phyloP scores from a whole-genome alignment of 192 early-diverging fungal species.

The Backusella macrospora region DNA sequence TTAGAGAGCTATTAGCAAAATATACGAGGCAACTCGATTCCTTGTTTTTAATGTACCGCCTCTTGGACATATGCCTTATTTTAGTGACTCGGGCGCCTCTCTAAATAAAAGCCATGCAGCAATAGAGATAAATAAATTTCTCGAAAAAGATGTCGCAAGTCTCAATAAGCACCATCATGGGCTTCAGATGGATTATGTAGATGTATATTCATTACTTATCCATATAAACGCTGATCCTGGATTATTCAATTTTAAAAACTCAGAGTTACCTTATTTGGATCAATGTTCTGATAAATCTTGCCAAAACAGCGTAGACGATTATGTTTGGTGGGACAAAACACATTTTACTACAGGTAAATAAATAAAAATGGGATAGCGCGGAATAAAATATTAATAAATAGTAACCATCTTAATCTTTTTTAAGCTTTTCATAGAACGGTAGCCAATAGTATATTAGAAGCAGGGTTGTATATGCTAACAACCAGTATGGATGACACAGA shows the following conservation, averaged over 20 bases:
- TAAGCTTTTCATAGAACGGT: conserved; percentile 26
- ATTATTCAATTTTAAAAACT: conserved; percentile 30
- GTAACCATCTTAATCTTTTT: neutral
- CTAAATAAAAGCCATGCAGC: conserved; percentile 6
- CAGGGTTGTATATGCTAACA: conserved; percentile 22
- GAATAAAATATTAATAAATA: neutral
- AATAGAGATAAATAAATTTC: conserved; percentile 6
- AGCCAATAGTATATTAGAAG: conserved; percentile 27
- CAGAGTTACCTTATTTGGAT: conserved; percentile 29
- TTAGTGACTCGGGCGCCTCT: neutral
- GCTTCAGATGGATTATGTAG: conserved; percentile 21
- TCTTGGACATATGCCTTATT: conserved; percentile 31
- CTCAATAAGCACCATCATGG: conserved; percentile 22
- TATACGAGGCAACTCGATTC: conserved; percentile 28
- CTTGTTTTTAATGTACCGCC: conserved; percentile 35
- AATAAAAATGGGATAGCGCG: neutral
- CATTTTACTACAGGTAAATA: conserved; percentile 40
- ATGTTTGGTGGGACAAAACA: conserved; percentile 42
- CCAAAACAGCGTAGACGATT: conserved; percentile 14
- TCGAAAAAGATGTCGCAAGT: conserved; percentile 21
- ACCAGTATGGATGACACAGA: neutral
- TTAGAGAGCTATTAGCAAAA: conserved; percentile 22
- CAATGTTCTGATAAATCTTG: conserved; percentile 26
- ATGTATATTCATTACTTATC: conserved; percentile 25
- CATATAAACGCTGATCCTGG: conserved; percentile 31